Percentiles rank a stretch among this genome's conserved stretches.
Conservation (phyloP, 2,329 filamentous ascomycete species). For the Colletotrichum brevisporum region DNA sequence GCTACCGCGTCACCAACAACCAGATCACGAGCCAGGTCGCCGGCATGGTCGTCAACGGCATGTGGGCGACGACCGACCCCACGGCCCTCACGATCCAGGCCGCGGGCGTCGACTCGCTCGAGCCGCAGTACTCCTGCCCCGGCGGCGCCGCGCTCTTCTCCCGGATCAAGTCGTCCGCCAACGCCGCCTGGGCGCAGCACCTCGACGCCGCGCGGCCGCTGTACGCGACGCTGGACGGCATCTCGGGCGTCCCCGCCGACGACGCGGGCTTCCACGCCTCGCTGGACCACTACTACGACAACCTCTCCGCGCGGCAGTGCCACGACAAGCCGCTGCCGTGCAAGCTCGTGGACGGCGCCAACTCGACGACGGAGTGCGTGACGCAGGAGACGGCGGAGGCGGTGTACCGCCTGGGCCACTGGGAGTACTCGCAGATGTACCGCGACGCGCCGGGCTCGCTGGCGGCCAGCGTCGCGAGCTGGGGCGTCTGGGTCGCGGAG, state of each 20-base stretch:
- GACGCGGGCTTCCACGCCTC: slow-evolving; percentile 77
- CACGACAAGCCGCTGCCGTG: slow-evolving; percentile 82
- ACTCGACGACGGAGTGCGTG: slow-evolving; percentile 69
- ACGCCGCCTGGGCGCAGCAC: slow-evolving; percentile 74
- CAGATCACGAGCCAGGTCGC: slow-evolving; percentile 86
- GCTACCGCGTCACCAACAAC: slow-evolving; percentile 85
- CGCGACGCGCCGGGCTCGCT: slow-evolving; percentile 76
- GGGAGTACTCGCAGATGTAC: slow-evolving; percentile 86
- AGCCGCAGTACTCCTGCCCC: slow-evolving; percentile 79
- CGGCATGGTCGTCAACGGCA: slow-evolving; percentile 79
- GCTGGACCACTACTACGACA: slow-evolving; percentile 89
- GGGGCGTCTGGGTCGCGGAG: slow-evolving; percentile 83
- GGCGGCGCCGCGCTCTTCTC: slow-evolving; percentile 60
- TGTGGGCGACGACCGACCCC: slow-evolving; percentile 66
- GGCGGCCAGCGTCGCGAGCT: slow-evolving; percentile 70
- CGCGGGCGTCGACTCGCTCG: slow-evolving; percentile 76
- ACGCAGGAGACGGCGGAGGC: slow-evolving; percentile 73
- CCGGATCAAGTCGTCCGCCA: slow-evolving; percentile 58
- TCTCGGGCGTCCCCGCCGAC: slow-evolving; percentile 74
- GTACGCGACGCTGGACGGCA: slow-evolving; percentile 72
- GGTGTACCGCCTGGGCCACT: slow-evolving; percentile 83
- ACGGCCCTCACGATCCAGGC: slow-evolving; percentile 61
- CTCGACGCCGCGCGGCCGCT: slow-evolving; percentile 69
- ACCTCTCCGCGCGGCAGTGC: slow-evolving; percentile 83
- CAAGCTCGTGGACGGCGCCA: slow-evolving; percentile 61